Percentiles rank a stretch among this genome's conserved stretches.
Evolutionary conservation across 345 rosid species (phyloP).

Genomic region (Triadica sebifera): DNA sequence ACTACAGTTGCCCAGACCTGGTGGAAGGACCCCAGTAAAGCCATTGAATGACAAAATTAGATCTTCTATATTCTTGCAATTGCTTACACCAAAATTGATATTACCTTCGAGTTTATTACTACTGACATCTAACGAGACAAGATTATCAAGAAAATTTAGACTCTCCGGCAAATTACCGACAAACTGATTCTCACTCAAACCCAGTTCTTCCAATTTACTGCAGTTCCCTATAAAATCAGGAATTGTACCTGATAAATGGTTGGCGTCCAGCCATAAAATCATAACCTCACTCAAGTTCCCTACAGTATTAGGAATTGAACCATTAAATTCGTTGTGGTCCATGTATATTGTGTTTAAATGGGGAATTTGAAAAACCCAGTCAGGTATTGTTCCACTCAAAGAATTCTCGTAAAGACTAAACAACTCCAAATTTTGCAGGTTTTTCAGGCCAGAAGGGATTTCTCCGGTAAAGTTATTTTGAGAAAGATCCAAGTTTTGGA

Average conservation of each 20-base stretch:
- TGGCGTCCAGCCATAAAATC: conserved; percentile 32
- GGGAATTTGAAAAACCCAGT: conserved; percentile 44
- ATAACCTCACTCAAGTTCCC: conserved; percentile 42
- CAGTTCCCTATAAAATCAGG: conserved; percentile 65
- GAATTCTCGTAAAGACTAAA: conserved; percentile 43
- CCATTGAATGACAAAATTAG: conserved; percentile 52
- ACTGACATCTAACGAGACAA: conserved; percentile 35
- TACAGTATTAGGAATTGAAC: conserved; percentile 55
- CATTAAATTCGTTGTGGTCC: conserved; percentile 45
- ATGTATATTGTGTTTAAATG: conserved; percentile 29
- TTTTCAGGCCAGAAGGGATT: conserved; percentile 38
- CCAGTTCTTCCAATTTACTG: conserved; percentile 39
- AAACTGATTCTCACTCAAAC: conserved; percentile 40
- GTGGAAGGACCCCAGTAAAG: conserved; percentile 54
- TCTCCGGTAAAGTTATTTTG: conserved; percentile 43
- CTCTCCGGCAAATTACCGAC: conserved; percentile 48
- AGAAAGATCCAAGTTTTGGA: conserved; percentile 49
- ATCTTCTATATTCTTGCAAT: conserved; percentile 40
- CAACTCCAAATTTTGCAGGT: conserved; percentile 33
- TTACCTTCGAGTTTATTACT: conserved; percentile 45
- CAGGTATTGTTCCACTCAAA: conserved; percentile 52
- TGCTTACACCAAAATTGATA: conserved; percentile 35
- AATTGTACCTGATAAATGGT: conserved; percentile 48
- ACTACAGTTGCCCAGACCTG: conserved; percentile 52
- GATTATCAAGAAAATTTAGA: conserved; percentile 46